These are phyloP conservation scores for Irpex rosettiformis DNA, from an alignment of 1,284 basidiomycete genomes.

Conservation along the genomic window DNA sequence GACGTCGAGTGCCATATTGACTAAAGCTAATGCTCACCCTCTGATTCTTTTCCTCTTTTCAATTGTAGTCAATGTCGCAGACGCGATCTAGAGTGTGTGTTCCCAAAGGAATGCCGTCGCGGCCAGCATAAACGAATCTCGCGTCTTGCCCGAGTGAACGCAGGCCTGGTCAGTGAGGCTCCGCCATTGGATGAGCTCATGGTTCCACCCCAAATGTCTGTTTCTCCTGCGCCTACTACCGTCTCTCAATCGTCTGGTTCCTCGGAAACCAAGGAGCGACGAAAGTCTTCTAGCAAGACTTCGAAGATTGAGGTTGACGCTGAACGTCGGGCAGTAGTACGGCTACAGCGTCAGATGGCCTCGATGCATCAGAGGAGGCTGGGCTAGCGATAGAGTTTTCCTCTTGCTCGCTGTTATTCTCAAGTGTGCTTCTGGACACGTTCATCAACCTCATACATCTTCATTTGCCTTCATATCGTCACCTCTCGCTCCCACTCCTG, in stretches of 20 bases:
- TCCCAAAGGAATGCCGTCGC: slow-evolving; percentile 49
- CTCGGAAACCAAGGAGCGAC: neutral
- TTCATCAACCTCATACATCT: neutral
- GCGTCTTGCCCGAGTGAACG: slow-evolving; percentile 20
- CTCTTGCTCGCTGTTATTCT: neutral
- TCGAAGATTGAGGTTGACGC: neutral
- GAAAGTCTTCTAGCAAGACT: neutral
- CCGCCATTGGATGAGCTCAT: neutral
- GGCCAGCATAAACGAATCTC: slow-evolving; percentile 44
- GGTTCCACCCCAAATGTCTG: neutral
- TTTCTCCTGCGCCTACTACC: neutral
- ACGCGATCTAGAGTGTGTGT: slow-evolving; percentile 43
- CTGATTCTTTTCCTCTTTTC: neutral
- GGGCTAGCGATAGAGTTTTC: neutral
- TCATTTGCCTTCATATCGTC: neutral
- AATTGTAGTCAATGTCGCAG: slow-evolving; percentile 41
- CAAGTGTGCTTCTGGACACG: neutral
- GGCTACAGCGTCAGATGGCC: neutral
- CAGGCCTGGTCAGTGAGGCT: neutral
- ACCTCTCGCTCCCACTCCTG: neutral
- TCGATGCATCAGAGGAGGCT: neutral
- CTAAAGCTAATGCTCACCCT: too few species aligned
- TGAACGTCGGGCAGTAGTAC: neutral
- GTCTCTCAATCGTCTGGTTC: neutral
- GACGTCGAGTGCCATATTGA: neutral